Base-by-base conservation (phyloP, 2,329 filamentous ascomycete species). In the Colletotrichum australisinense region DNA sequence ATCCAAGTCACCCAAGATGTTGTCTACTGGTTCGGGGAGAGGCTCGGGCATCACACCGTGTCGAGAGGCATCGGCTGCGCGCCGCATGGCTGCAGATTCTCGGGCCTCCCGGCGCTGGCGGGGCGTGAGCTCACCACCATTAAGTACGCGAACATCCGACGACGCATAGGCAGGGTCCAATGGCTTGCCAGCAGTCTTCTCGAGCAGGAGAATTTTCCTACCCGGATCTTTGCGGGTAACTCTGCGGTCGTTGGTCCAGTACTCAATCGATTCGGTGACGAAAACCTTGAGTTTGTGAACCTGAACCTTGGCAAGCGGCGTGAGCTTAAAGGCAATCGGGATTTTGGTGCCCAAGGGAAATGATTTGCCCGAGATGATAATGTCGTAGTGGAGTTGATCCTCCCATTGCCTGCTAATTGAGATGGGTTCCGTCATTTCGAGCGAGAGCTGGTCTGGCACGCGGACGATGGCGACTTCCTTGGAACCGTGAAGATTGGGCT, bases 391-490 rank as follows among this genome's bases (percentile, higher is more conserved):
- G 38, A 98, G 86, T 79, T 98, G 95, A 77, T 98, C 95, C 80
- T 98, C 95, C 95, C 95, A 98, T 75, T 94, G 95, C 24, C 95
- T 89, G 76, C 94, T 96, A 79, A 98, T 98, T 12, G 95, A 96
- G 78, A 98, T 98, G 3, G 95, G 95, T 80, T 98, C 95, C 30
- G 95, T 93, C 82, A 95, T 95, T 82, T 98, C 95, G 28, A 98
- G 86, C 0, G 95, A 98, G 58, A 95, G 90, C 82, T 97, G 95
- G 62, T 96, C 91, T 0, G 95, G 95, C 4, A 97, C 92, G 57
- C 95, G 92, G 66, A 98, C 94, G 60, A 98, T 91, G 9, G 89
- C 90, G 3, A 98, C 92, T 81, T 98, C 95, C 80, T 95, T 94
- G 56, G 87, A 88, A 52, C 95, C 95, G 69, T 95, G 88, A 2